Evolutionary conservation across 257 asterid genomes (phyloP), one percentile per base, ranked within the genome.

Genomic region (Avicennia marina): DNA sequence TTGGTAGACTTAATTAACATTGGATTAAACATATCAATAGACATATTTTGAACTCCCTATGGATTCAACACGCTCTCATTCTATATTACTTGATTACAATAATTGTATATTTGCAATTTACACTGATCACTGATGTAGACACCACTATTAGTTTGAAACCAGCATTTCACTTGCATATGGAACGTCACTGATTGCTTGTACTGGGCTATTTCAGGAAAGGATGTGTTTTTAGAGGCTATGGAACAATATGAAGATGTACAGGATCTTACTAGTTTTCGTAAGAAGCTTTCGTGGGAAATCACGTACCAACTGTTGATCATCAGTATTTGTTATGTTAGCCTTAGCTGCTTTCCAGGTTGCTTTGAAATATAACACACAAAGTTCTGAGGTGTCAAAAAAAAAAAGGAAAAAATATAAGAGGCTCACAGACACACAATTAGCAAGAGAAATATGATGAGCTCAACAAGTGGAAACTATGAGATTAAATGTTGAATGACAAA

Each of bases 171-270:
- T 52, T 24, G 26, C 43, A 38, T 67, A 29, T 45, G 38, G 41
- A 73, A 34, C 64, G 27, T 44, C 44, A 36, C 65, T 74, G 59
- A 70, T 48, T n/a, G 45, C 33, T 33, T 58, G 43, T 84, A 75
- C 86, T 89, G 99, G 99, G 99, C 43, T 81, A 89, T 81, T 93
- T 93, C 81, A 83, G 99, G 80, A 93, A 89, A 84, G 99, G 99
- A 57, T 89, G 96, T 64, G 81, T 86, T 50, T n/a, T 68, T 93
- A 48, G 96, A 93, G 85, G 97, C 99, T 27, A 77, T 93, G 99
- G 96, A 84, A 66, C 79, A 82, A 57, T 89, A 84, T 33, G 94
- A 79, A 33, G 99, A 93, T 78, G 97, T 89, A 73, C 58, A 94
- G 69, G 13, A 29, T 56, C 31, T 62, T 56, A 43, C 67, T 64